Conservation (phyloP, 257 asterid species). For the Galeopsis tetrahit region DNA sequence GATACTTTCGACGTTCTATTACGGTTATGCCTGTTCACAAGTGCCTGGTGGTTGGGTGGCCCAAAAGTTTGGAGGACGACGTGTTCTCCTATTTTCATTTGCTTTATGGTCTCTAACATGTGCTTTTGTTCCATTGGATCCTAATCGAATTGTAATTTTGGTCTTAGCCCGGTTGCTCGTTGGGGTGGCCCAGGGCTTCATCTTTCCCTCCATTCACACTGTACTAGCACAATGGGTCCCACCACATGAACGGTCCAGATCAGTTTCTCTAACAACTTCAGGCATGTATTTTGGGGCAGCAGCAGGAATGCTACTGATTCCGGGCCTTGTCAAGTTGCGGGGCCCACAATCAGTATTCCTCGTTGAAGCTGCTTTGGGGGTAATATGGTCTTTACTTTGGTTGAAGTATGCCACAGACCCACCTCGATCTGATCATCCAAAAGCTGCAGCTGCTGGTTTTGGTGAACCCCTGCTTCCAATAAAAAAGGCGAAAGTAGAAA, state of each 20-base stretch:
- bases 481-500: slow-evolving; percentile 55
- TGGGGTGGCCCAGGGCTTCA: slow-evolving; percentile 97
- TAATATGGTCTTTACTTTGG: slow-evolving; percentile 85
- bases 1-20: slow-evolving; percentile 84
- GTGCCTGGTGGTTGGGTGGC: slow-evolving; percentile 99
- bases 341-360: slow-evolving; percentile 88
- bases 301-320: slow-evolving; percentile 80
- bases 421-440: slow-evolving; percentile 85
- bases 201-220: slow-evolving; percentile 94
- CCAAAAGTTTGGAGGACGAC: slow-evolving; percentile 85
- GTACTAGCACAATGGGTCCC: slow-evolving; percentile 98
- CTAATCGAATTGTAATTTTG: slow-evolving; percentile 55
- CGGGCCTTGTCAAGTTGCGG: slow-evolving; percentile 64
- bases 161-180: slow-evolving; percentile 88
- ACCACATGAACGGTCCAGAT: slow-evolving; percentile 87
- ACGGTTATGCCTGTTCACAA: slow-evolving; percentile 92
- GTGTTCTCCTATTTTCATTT: slow-evolving; percentile 83
- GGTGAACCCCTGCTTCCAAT: slow-evolving; percentile 73
- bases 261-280: slow-evolving; percentile 90
- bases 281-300: slow-evolving; percentile 98
- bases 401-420: slow-evolving; percentile 79
- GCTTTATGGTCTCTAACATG: slow-evolving; percentile 87
- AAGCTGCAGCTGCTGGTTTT: slow-evolving; percentile 89
- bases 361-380: slow-evolving; percentile 84
- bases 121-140: slow-evolving; percentile 83